Percentiles rank a stretch among this genome's conserved stretches.
phyloP scores from a whole-genome alignment of 495 filamentous ascomycete genomes.

The Hypoxylon perforatum region DNA sequence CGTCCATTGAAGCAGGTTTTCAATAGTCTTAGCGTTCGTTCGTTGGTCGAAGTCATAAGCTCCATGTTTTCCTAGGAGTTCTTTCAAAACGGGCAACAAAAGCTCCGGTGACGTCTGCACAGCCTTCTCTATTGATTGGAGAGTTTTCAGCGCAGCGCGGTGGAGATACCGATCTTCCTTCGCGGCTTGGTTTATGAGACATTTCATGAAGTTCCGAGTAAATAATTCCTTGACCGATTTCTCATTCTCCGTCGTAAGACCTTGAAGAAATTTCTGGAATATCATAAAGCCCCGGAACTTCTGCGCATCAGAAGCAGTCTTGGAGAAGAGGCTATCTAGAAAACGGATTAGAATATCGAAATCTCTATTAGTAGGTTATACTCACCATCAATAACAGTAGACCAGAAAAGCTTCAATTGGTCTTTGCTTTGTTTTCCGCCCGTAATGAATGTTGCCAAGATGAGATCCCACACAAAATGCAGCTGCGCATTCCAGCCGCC shows the following conservation, averaged over 20 bases:
- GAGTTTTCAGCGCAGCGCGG: constrained; percentile 76
- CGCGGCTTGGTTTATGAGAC: constrained; percentile 85
- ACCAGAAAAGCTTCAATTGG: constrained; percentile 84
- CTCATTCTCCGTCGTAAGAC: constrained; percentile 49
- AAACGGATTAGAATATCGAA: constrained; percentile 9
- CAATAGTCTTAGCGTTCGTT: constrained; percentile 89
- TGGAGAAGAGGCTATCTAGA: constrained; percentile 81
- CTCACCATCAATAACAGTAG: constrained; percentile 86
- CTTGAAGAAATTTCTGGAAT: constrained; percentile 75
- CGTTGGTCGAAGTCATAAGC: constrained; percentile 83
- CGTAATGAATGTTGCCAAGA: constrained; percentile 65
- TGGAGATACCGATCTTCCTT: constrained; percentile 88
- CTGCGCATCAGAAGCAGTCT: constrained; percentile 81
- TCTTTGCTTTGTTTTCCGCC: constrained; percentile 49
- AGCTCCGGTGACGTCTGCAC: constrained; percentile 71
- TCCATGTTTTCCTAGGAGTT: constrained; percentile 74
- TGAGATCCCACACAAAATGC: constrained; percentile 87
- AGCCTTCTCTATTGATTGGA: constrained; percentile 74
- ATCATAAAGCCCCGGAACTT: constrained; percentile 93
- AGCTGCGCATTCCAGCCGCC: constrained; percentile 81
- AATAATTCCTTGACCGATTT: constrained; percentile 64
- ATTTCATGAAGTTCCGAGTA: constrained; percentile 83
- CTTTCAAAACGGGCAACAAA: constrained; percentile 67
- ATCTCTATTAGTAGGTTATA: constrained; percentile 20
- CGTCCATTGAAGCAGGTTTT: constrained; percentile 74